These are phyloP conservation scores for Aspergillus novofumigatus DNA, from an alignment of 2,329 filamentous ascomycete species.

Conservation along the genomic window DNA sequence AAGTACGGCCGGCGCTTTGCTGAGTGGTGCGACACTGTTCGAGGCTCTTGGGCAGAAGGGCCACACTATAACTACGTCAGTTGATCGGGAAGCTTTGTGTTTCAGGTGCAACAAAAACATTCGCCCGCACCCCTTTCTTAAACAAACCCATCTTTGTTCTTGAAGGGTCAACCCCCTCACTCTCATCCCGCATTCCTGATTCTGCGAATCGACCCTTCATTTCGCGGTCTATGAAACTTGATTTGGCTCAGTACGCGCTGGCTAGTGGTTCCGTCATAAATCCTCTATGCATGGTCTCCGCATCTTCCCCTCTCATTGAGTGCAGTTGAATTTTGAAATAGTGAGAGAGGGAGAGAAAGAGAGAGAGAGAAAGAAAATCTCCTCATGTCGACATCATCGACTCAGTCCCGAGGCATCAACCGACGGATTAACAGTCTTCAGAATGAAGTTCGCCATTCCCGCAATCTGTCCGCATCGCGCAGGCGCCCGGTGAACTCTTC, in stretches of 20 bases:
- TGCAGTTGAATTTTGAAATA: slow-evolving; percentile 17
- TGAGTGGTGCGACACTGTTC: background rate
- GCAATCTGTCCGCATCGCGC: slow-evolving; percentile 40
- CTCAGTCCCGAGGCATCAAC: slow-evolving; percentile 42
- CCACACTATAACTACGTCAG: slow-evolving; percentile 14
- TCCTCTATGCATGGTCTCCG: slow-evolving; percentile 31
- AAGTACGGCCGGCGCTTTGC: background rate
- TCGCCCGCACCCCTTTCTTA: slow-evolving; percentile 8
- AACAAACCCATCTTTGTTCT: background rate
- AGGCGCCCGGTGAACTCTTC: slow-evolving; percentile 52
- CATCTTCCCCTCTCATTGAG: slow-evolving; percentile 19
- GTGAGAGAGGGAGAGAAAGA: background rate
- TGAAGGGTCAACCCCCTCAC: background rate
- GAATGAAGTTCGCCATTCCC: slow-evolving; percentile 39
- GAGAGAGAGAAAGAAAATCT: slow-evolving; percentile 15
- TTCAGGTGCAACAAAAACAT: slow-evolving; percentile 19
- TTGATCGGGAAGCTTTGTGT: slow-evolving; percentile 17
- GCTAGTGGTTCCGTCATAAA: slow-evolving; percentile 23
- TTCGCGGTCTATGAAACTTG: background rate
- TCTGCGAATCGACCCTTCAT: background rate
- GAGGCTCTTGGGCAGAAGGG: background rate
- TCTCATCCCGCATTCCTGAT: background rate
- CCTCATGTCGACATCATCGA: slow-evolving; percentile 47
- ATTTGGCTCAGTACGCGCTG: slow-evolving; percentile 12
- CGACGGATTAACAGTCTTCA: slow-evolving; percentile 46